phyloP scores from a whole-genome alignment of 1,284 basidiomycete species.

The Cryptococcus sp. region DNA sequence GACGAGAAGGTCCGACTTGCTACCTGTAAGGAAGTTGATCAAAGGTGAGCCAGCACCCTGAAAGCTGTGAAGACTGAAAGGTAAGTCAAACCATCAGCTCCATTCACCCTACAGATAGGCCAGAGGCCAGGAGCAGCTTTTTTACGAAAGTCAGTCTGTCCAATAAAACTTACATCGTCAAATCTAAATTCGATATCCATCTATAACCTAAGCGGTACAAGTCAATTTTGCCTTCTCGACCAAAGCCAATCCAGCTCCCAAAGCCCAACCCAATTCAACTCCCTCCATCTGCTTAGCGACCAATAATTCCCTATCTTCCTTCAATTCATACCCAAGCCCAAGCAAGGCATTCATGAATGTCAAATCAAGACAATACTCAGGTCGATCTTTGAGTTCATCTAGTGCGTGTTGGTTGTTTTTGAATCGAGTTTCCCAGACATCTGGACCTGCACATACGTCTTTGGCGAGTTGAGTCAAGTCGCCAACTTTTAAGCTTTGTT shows the following conservation, averaged over 20 bases:
- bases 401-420: conserved; percentile 56
- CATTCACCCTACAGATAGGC: no score
- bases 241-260: conserved; percentile 76
- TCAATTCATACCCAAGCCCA: conserved; percentile 76
- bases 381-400: conserved; percentile 71
- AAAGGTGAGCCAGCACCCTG: no score
- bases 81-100: no score
- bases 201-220: conserved; percentile 33
- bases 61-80: no score
- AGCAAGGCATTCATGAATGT: conserved; percentile 91
- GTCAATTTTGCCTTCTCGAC: conserved; percentile 47
- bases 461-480: conserved; percentile 63
- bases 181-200: not conserved
- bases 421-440: conserved; percentile 56
- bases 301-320: conserved; percentile 60
- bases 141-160: no score
- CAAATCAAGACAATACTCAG: conserved; percentile 92
- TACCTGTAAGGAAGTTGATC: no score
- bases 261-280: conserved; percentile 92
- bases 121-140: no score
- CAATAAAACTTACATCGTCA: no score
- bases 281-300: conserved; percentile 85
- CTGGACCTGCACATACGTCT: conserved; percentile 66
- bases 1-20: no score
- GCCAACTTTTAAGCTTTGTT: conserved; percentile 55